Evolutionary conservation across 495 filamentous ascomycete species (phyloP).

Genomic region (Talaromyces liani): DNA sequence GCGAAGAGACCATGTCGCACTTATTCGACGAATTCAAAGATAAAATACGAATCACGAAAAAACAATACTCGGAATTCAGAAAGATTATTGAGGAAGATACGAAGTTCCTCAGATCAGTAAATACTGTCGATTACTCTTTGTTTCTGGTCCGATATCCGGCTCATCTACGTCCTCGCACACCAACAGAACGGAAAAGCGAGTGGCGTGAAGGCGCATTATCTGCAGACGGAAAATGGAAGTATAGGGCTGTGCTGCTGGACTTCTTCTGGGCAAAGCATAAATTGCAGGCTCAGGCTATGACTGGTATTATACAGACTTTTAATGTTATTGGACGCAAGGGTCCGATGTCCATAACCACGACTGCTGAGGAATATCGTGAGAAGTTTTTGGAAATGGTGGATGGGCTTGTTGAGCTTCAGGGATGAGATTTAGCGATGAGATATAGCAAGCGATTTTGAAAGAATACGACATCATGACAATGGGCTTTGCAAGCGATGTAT

Average conservation of each 20-base stretch:
- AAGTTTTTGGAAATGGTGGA: conserved; percentile 58
- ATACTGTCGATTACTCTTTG: conserved; percentile 64
- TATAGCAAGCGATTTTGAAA: background rate
- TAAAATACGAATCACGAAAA: conserved; percentile 46
- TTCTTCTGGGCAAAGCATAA: conserved; percentile 70
- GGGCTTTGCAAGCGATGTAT: background rate
- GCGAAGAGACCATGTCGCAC: conserved; percentile 48
- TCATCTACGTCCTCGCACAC: conserved; percentile 18
- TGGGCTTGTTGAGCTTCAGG: conserved; percentile 44
- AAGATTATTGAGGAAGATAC: conserved; percentile 49
- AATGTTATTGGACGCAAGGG: conserved; percentile 51
- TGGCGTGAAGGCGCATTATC: conserved; percentile 53
- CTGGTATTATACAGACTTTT: conserved; percentile 51
- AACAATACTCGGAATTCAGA: conserved; percentile 45
- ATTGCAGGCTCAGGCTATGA: conserved; percentile 52
- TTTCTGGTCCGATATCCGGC: conserved; percentile 54
- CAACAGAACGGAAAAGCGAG: conserved; percentile 38
- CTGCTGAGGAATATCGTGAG: conserved; percentile 54
- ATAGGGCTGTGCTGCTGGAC: conserved; percentile 54
- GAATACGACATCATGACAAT: background rate
- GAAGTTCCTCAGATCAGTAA: conserved; percentile 46
- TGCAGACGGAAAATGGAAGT: conserved; percentile 55
- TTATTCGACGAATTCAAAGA: conserved; percentile 58
- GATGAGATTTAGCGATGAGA: background rate
- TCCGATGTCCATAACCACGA: conserved; percentile 65